Percentiles rank a stretch among this genome's conserved stretches.
phyloP scores from a whole-genome alignment of 2,329 filamentous ascomycete species.

The Colletotrichum gigasporum region DNA sequence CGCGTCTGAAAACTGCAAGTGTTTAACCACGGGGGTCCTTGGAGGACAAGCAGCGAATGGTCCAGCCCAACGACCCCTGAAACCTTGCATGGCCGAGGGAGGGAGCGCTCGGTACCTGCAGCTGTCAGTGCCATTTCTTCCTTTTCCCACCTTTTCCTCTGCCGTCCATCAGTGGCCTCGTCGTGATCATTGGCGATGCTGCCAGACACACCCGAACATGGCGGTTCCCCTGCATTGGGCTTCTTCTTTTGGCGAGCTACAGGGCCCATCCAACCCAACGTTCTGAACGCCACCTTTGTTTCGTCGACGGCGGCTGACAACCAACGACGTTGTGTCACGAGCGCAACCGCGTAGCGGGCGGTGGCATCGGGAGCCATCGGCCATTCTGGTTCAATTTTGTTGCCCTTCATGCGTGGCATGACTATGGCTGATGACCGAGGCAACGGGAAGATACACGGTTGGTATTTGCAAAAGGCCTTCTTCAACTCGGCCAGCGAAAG shows the following conservation, averaged over 20 bases:
- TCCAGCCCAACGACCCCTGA: neutral
- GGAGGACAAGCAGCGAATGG: too few species aligned
- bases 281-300: neutral
- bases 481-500: neutral
- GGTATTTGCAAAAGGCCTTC: neutral
- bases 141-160: neutral
- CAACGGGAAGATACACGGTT: neutral
- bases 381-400: neutral
- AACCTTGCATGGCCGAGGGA: conserved; percentile 16
- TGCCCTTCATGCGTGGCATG: neutral
- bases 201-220: neutral
- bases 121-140: conserved; percentile 1
- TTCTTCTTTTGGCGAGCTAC: neutral
- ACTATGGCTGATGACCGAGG: neutral
- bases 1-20: too few species aligned
- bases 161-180: neutral
- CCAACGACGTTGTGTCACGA: neutral
- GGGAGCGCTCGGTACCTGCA: conserved; percentile 27
- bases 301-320: neutral
- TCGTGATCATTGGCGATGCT: neutral
- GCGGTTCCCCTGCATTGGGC: neutral
- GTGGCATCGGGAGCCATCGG: neutral
- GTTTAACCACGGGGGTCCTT: too few species aligned
- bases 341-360: neutral
- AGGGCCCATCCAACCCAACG: neutral